Conservation (phyloP, 73 alveolate genomes). For the Paramecium pentaurelia region DNA sequence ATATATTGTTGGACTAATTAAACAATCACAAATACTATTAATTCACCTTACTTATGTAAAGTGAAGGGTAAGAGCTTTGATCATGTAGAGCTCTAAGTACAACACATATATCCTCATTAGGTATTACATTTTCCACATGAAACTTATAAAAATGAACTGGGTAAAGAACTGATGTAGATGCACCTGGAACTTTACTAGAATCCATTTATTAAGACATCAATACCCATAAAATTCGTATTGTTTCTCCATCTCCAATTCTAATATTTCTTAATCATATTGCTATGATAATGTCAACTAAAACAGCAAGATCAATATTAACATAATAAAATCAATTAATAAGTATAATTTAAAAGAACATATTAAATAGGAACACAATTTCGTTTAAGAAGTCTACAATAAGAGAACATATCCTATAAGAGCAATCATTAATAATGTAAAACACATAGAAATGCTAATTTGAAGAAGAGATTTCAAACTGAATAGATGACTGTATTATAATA, state of each 20-base stretch:
- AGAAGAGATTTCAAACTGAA: not conserved
- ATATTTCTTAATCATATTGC: not conserved
- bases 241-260: not conserved
- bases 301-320: not conserved
- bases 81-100: not conserved
- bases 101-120: not conserved
- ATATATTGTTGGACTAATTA: not conserved
- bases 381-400: not conserved
- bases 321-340: not conserved
- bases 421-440: not conserved
- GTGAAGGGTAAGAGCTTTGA: not conserved
- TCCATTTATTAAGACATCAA: not conserved
- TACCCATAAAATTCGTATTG: constrained; percentile 18
- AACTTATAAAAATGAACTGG: not conserved
- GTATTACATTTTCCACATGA: not conserved
- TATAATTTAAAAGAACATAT: not conserved
- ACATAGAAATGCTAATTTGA: not conserved
- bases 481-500: not conserved
- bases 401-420: not conserved
- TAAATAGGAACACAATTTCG: not conserved
- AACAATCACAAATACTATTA: not conserved
- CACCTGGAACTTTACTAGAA: not conserved
- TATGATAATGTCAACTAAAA: not conserved
- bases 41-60: not conserved
- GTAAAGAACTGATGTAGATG: not conserved